Evolutionary conservation across 345 rosid genomes (phyloP).

Genomic region (Populus simonii): DNA sequence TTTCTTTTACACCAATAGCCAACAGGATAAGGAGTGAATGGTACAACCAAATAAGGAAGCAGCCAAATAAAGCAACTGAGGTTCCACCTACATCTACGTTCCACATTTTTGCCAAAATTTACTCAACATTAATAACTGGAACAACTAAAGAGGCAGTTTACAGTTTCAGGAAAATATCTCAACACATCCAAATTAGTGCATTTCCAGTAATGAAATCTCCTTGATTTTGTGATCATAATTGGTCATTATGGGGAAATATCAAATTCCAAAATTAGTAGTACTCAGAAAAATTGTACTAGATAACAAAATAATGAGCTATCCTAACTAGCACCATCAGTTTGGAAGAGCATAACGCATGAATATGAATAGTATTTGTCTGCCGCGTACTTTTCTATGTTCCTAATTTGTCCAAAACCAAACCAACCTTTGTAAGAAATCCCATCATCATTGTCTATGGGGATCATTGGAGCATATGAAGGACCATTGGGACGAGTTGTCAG

Average conservation of each 20-base stretch:
- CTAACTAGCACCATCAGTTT: not conserved
- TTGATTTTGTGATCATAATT: not conserved
- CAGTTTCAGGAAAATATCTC: not conserved
- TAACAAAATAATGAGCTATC: not conserved
- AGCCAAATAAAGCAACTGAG: too few relatives aligned
- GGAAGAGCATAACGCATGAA: not conserved
- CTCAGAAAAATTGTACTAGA: not conserved
- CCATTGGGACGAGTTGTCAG: conserved; percentile 59
- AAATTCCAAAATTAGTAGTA: not conserved
- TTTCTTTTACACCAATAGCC: not conserved
- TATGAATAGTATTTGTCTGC: not conserved
- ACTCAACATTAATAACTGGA: too few relatives aligned
- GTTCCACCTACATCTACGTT: too few relatives aligned
- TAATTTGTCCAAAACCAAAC: conserved; percentile 13
- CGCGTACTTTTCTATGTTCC: not conserved
- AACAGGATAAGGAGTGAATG: not conserved
- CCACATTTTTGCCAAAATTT: too few relatives aligned
- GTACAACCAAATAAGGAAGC: not conserved
- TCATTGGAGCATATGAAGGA: conserved; percentile 56
- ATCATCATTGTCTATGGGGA: conserved; percentile 66
- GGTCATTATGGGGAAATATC: not conserved
- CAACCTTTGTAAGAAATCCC: conserved; percentile 69
- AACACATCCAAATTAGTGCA: not conserved
- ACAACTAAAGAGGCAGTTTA: not conserved
- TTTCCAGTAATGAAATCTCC: not conserved